Percentiles rank a stretch among this genome's conserved stretches.
Evolutionary conservation across 495 filamentous ascomycete species (phyloP).

Genomic region (Aspergillus sclerotioniger): DNA sequence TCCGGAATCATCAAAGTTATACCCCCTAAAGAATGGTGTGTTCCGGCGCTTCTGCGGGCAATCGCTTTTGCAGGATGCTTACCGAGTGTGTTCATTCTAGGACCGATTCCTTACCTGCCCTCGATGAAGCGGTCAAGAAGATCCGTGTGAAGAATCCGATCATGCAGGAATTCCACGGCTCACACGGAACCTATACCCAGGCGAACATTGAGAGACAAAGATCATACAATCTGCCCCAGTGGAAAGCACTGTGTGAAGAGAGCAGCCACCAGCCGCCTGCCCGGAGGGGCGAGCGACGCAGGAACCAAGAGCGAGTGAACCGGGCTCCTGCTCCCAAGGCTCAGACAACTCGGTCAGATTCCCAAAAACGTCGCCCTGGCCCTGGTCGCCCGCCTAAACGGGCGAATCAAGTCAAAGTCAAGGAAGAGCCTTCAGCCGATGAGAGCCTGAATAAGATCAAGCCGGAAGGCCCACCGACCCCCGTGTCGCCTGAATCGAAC

Average conservation of each 20-base stretch:
- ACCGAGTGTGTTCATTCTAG: constrained; percentile 33
- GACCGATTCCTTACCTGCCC: constrained; percentile 67
- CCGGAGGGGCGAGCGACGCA: constrained; percentile 84
- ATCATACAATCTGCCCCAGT: constrained; percentile 94
- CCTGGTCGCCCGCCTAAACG: constrained; percentile 50
- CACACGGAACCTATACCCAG: constrained; percentile 89
- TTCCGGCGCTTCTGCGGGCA: constrained; percentile 9
- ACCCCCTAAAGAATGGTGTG: constrained; percentile 90
- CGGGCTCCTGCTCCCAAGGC: constrained; percentile 35
- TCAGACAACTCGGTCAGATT: constrained; percentile 32
- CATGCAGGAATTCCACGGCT: constrained; percentile 94
- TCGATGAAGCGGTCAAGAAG: constrained; percentile 84
- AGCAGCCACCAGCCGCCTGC: constrained; percentile 95
- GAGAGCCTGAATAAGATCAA: constrained; percentile 38
- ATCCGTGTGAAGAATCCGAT: constrained; percentile 96
- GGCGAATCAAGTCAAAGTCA: constrained; percentile 40
- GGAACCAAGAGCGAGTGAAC: constrained; percentile 62
- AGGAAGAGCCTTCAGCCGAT: constrained; percentile 45
- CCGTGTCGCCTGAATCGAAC: constrained; percentile 51
- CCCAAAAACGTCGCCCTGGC: constrained; percentile 46
- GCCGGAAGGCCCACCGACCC: constrained; percentile 50
- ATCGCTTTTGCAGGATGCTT: not conserved
- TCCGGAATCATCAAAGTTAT: constrained; percentile 95
- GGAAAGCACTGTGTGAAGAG: constrained; percentile 87
- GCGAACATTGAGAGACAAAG: constrained; percentile 93